Evolutionary conservation across 1,284 basidiomycete species (phyloP).

Genomic region (Cutaneotrichosporon curvatum): DNA sequence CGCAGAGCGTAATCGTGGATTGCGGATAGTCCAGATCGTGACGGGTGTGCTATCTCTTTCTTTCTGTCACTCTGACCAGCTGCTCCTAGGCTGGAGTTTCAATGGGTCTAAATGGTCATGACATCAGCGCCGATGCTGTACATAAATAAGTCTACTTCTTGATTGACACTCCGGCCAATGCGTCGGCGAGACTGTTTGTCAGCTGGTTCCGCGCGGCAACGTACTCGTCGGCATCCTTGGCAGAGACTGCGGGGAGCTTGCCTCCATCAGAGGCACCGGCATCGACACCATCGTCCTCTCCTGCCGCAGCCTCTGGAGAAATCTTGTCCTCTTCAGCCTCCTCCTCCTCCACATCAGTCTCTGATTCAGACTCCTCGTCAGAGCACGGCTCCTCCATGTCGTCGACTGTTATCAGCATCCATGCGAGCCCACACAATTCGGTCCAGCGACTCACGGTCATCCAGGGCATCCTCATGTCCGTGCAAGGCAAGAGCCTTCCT

Average conservation of each 20-base stretch:
- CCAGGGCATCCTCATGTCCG: slow-evolving; percentile 73
- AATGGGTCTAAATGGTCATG: too few relatives aligned
- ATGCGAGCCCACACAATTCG: not conserved
- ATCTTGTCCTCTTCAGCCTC: slow-evolving; percentile 43
- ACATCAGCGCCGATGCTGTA: too few relatives aligned
- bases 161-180: slow-evolving; percentile 32
- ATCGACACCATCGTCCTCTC: slow-evolving; percentile 31
- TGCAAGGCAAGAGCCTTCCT: slow-evolving; percentile 61
- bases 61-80: too few relatives aligned
- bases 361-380: slow-evolving; percentile 48
- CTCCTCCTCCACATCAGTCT: slow-evolving; percentile 46
- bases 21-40: too few relatives aligned
- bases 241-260: slow-evolving; percentile 24
- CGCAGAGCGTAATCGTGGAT: too few relatives aligned
- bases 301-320: slow-evolving; percentile 44
- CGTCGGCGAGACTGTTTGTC: slow-evolving; percentile 35
- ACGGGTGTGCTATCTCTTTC: too few relatives aligned
- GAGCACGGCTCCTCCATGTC: slow-evolving; percentile 58
- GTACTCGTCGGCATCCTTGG: slow-evolving; percentile 41
- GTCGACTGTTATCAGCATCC: slow-evolving; percentile 47
- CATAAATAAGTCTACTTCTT: slow-evolving; percentile 7
- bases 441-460: slow-evolving; percentile 57
- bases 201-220: slow-evolving; percentile 8
- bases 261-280: slow-evolving; percentile 27
- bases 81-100: too few relatives aligned